These are phyloP conservation scores for Lichtheimia corymbifera DNA, from an alignment of 371 early-diverging fungal genomes.

Conservation along the genomic window DNA sequence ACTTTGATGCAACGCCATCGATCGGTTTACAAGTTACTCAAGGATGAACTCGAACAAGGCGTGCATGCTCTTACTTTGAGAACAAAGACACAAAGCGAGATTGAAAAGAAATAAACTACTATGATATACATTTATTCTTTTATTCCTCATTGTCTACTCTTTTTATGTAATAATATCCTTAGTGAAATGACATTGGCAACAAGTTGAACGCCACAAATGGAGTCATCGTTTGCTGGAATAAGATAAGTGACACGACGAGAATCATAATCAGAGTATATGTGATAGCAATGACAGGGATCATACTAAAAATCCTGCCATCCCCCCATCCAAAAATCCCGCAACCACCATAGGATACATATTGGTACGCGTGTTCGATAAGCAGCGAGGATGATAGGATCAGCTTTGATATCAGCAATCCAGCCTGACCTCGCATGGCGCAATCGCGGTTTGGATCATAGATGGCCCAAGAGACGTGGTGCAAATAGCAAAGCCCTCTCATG, in stretches of 20 bases:
- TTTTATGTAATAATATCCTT: conserved; percentile 48
- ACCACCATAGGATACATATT: no score
- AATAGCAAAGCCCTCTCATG: no score
- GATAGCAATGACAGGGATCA: conserved; percentile 90
- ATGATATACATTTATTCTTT: no score
- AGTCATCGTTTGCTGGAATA: conserved; percentile 96
- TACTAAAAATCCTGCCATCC: no score
- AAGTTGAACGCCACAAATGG: conserved; percentile 77
- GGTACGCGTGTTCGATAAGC: no score
- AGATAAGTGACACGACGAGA: conserved; percentile 91
- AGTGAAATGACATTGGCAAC: conserved; percentile 80
- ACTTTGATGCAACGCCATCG: conserved; percentile 72
- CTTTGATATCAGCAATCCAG: no score
- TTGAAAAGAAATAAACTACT: conserved; percentile 19
- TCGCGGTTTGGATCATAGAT: no score
- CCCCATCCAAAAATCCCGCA: no score
- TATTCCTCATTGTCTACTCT: no score
- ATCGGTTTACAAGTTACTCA: conserved; percentile 58
- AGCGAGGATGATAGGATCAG: no score
- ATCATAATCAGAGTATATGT: conserved; percentile 93
- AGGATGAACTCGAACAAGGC: conserved; percentile 56
- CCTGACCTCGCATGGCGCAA: no score
- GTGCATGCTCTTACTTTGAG: conserved; percentile 66
- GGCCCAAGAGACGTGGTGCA: no score
- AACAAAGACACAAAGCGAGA: conserved; percentile 62